Conservation (phyloP, 2,329 filamentous ascomycete species). For the Colletotrichum gigasporum region DNA sequence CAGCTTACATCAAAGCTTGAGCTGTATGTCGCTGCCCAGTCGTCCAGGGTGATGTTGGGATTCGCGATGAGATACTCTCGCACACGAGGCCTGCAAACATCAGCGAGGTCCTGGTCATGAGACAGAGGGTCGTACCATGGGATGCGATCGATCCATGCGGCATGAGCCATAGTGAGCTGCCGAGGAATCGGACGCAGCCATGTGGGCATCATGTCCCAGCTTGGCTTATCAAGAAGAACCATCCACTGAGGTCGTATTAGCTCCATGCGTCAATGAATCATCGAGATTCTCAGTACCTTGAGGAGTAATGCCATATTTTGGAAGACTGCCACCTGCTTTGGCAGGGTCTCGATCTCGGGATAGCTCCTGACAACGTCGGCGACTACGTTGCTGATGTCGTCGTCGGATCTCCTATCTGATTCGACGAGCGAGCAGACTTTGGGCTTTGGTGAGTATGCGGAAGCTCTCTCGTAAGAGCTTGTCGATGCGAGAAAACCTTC, state of each 20-base stretch:
- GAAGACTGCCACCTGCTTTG: constrained; percentile 42
- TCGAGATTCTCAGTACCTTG: constrained; percentile 34
- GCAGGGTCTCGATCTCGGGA: constrained; percentile 41
- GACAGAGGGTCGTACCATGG: constrained; percentile 36
- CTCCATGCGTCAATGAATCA: too few species aligned
- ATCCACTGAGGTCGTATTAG: constrained; percentile 36
- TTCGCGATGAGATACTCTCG: constrained; percentile 41
- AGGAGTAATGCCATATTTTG: constrained; percentile 40
- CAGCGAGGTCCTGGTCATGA: background rate
- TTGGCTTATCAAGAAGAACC: constrained; percentile 40
- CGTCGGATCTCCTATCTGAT: constrained; percentile 35
- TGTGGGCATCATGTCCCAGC: constrained; percentile 40
- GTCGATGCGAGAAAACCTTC: too few species aligned
- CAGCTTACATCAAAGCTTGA: constrained; percentile 42
- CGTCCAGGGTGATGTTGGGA: constrained; percentile 41
- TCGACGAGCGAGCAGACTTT: constrained; percentile 39
- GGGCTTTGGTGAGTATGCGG: constrained; percentile 34
- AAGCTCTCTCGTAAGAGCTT: too few species aligned
- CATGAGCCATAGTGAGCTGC: constrained; percentile 39
- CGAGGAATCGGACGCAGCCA: constrained; percentile 40
- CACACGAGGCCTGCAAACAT: constrained; percentile 36
- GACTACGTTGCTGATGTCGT: constrained; percentile 44
- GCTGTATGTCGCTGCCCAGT: constrained; percentile 42
- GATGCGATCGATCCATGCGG: constrained; percentile 43
- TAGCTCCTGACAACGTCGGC: constrained; percentile 42